Base-by-base conservation (phyloP, 768 basidiomycete species). In the Collybia sordida region DNA sequence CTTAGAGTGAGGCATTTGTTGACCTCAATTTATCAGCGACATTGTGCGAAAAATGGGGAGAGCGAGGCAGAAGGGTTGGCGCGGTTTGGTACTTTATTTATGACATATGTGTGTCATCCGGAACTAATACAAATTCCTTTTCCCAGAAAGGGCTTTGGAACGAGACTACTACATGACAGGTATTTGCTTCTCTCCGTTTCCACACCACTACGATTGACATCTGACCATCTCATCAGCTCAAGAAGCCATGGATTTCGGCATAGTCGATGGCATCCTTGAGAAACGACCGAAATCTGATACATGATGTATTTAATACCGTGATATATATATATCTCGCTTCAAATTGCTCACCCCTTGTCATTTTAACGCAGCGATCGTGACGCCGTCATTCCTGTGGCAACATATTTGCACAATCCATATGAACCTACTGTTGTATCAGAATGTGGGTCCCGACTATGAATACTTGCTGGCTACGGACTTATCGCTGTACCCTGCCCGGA, bases 141-240 rank as follows among this genome's bases (percentile, higher is more conserved):
- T 31, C 65, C 34, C 67, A 94, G 93, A 91, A 68, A 86, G 74
- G 52, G 93, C 94, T 34, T 72, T 98, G 56, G 94, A 98, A 71
- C 80, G 94, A 53, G 94, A 98, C 69, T 95, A 95, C 69, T 98
- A 93, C 68, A 88, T 98, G 90, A 96, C 93, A 52, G 86, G 88
- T 86, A 55, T 50, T 66, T 65, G 21, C 36, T 45, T 35, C 41
- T 22, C 54, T 57, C 18, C 36, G 11, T 56, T 42, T 57, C 59
- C 24, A 54, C 45, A 58, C 22, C 45, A 48, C 39, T 8, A 12
- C 17, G 19, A 18, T 18, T 49, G n/a, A 14, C 19, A 15, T 22
- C 38, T 55, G 27, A 59, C 56, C 48, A 48, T 34, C 53, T 44
- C 51, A 59, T 61, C 67, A 85, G 91, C 94, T 4, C 83, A 86